A percentile compares a stretch with the other conserved stretches of the same genome.
These are phyloP conservation scores for Fusarium mangiferae DNA, from an alignment of 2,329 filamentous ascomycete genomes.

Conservation along the genomic window DNA sequence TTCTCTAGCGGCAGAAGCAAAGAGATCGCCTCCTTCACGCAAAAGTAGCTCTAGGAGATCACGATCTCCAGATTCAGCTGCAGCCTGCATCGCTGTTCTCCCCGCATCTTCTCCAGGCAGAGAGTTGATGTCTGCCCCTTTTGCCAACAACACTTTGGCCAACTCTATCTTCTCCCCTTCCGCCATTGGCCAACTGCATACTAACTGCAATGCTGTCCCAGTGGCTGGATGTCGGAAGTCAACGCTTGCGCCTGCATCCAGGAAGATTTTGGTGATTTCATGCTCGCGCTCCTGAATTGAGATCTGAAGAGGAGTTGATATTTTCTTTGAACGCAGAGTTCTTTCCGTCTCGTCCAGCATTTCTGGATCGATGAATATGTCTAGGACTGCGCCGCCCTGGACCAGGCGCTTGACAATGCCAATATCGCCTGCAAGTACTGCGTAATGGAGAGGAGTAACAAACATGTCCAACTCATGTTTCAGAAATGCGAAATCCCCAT, in stretches of 20 bases:
- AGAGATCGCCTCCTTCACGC: rapidly evolving
- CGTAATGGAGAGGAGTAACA: too few species aligned
- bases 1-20: rapidly evolving
- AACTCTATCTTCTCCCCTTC: not conserved
- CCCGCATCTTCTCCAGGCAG: rapidly evolving
- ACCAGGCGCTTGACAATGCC: not conserved
- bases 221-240: not conserved
- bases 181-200: rapidly evolving
- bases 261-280: rapidly evolving
- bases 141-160: rapidly evolving
- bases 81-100: constrained; percentile 2
- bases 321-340: too few species aligned
- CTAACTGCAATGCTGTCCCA: not conserved
- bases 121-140: not conserved
- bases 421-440: rapidly evolving
- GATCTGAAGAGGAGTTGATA: not conserved
- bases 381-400: not conserved
- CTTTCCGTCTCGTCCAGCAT: too few species aligned
- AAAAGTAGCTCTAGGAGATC: not conserved
- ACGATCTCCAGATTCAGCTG: not conserved
- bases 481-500: too few species aligned
- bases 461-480: too few species aligned
- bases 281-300: rapidly evolving
- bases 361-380: not conserved
- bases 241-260: not conserved